Evolutionary conservation across 2,329 filamentous ascomycete genomes (phyloP), one percentile per base, ranked within the genome.

Genomic region (Penicillium hesseltinei): DNA sequence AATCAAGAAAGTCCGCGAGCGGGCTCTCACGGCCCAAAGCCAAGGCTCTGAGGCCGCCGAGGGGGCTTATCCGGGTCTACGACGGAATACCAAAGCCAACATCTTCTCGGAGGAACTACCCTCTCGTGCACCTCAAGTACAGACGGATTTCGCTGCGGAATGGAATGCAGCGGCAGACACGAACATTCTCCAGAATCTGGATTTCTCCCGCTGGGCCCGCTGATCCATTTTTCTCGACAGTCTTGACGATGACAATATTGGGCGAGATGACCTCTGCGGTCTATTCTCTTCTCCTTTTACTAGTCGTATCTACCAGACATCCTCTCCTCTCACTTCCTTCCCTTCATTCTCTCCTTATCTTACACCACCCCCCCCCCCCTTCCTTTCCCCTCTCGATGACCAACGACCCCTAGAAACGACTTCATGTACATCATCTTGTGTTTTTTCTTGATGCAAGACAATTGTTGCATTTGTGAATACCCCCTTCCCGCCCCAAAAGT

Each of bases 1-100:
- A 71, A 95, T 99, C 71, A 88, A 89, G 71, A 84, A 86, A 44
- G 82, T 99, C 49, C 86, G 92, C 29, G 90, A 95, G 46, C 72
- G 77, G 23, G 71, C 74, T 8, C 62, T 73, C 35, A 59, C 62
- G n/a, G 58, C 68, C 15, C 70, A 70, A 49, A 62, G 64, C 4
- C 69, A 73, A 53, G 63, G 57, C 38, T 44, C 68, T 5, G 72
- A 73, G 44, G 52, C 66, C 11, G 40, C 66, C 6, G 65, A 77
- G 69, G 54, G 71, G 63, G 59, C 70, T 63, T 66, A 75, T 60
- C 62, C 67, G 11, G 66, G 71, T 61, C 66, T 72, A 40, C 66
- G 69, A 57, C 70, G 69, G 60, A 69, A 74, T 62, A 77, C 75
- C 3, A 75, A 75, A 57, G 59, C 73, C 29, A 75, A 70, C 53